Evolutionary conservation across 2,329 filamentous ascomycete genomes (phyloP).

Genomic region (Fusarium haematococcum): DNA sequence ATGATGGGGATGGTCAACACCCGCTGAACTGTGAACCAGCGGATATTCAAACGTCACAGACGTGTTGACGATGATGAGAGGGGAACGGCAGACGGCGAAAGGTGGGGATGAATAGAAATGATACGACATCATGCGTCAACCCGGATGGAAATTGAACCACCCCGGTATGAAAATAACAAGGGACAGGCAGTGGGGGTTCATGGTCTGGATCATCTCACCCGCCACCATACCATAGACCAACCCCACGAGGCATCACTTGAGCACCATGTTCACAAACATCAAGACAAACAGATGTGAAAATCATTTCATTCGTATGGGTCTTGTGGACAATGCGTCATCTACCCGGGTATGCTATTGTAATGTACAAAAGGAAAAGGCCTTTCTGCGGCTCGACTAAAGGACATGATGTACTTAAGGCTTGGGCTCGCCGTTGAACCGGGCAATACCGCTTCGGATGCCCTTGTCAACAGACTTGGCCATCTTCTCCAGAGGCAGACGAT

Average conservation of each 20-base stretch:
- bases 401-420: conserved; percentile 26
- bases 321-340: conserved; percentile 17
- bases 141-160: not conserved
- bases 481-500: conserved; percentile 62
- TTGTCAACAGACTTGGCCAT: conserved; percentile 62
- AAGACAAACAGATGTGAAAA: not conserved
- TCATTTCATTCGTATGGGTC: conserved; percentile 26
- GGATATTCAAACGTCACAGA: not conserved
- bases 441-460: conserved; percentile 61
- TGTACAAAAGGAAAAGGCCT: conserved; percentile 34
- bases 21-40: not conserved
- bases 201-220: not conserved
- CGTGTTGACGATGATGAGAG: not conserved
- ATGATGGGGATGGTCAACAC: not conserved
- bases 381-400: not conserved
- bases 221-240: not conserved
- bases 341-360: conserved; percentile 38
- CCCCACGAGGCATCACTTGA: not conserved
- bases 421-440: conserved; percentile 50
- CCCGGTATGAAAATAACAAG: too few relatives aligned
- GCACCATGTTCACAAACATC: not conserved
- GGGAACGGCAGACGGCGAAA: not conserved
- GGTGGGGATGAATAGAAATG: not conserved
- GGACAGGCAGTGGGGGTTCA: not conserved
- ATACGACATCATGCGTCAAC: not conserved